Conservation (phyloP, 2,329 filamentous ascomycete species). For the Claviceps pazoutovae region DNA sequence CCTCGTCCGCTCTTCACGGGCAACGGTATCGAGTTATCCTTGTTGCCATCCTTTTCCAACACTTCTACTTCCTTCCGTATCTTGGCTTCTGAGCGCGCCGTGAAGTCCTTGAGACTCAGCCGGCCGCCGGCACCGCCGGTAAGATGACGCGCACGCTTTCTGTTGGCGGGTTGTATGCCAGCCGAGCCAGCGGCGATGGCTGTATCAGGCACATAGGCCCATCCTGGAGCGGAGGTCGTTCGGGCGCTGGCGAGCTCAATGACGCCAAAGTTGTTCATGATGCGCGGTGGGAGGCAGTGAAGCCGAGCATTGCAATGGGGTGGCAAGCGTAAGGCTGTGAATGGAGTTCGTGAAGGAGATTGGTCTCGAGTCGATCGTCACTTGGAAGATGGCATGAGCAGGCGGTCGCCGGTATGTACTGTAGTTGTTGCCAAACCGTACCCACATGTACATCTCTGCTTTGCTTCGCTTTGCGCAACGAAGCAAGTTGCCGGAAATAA, state of each 20-base stretch:
- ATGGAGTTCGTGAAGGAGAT: too few species aligned
- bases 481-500: too few species aligned
- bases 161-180: slow-evolving; percentile 37
- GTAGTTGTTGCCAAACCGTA: too few species aligned
- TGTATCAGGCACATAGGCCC: slow-evolving; percentile 80
- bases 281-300: slow-evolving; percentile 1
- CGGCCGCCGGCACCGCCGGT: slow-evolving; percentile 30
- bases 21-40: slow-evolving; percentile 58
- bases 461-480: too few species aligned
- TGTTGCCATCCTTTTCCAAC: slow-evolving; percentile 66
- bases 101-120: slow-evolving; percentile 48
- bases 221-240: slow-evolving; percentile 64
- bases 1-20: slow-evolving; percentile 38
- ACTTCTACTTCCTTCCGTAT: slow-evolving; percentile 69
- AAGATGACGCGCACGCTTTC: slow-evolving; percentile 57
- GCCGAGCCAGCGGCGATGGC: slow-evolving; percentile 39
- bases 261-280: slow-evolving; percentile 60
- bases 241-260: slow-evolving; percentile 65
- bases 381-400: too few species aligned
- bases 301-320: not conserved
- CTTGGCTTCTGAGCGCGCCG: slow-evolving; percentile 70
- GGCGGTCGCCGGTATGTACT: too few species aligned
- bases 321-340: not conserved
- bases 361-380: too few species aligned
- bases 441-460: too few species aligned